Evolutionary conservation across 2,329 filamentous ascomycete species (phyloP).

Genomic region (Fusarium temperatum): DNA sequence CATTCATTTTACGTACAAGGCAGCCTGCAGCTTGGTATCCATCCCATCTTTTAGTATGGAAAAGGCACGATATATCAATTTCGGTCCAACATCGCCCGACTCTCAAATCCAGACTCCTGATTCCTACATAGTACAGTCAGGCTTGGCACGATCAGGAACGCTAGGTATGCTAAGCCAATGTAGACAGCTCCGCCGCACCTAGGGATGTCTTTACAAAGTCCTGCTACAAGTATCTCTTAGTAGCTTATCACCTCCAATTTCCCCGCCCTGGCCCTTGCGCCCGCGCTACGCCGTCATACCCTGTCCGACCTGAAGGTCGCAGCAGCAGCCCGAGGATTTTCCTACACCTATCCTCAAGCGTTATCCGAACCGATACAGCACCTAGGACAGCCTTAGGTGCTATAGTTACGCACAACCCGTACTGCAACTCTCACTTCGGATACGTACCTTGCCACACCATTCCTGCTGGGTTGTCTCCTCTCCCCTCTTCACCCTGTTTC

Average conservation of each 20-base stretch:
- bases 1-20: slow-evolving; percentile 23
- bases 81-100: slow-evolving; percentile 4
- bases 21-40: not conserved
- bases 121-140: not conserved
- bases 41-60: not conserved
- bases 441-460: slow-evolving; percentile 34
- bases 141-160: slow-evolving; percentile 14
- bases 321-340: slow-evolving; percentile 13
- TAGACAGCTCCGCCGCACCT: not conserved
- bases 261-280: slow-evolving; percentile 44
- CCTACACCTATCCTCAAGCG: slow-evolving; percentile 10
- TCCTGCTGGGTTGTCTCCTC: slow-evolving; percentile 29
- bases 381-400: not conserved
- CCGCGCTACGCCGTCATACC: slow-evolving; percentile 39
- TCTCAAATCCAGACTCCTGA: not conserved
- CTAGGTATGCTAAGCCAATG: not conserved
- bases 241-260: slow-evolving; percentile 43
- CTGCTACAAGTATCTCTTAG: slow-evolving; percentile 8
- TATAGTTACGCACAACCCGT: not conserved
- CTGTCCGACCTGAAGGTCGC: slow-evolving; percentile 19
- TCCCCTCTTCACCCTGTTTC: slow-evolving; percentile 31
- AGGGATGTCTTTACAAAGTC: not conserved
- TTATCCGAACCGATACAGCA: slow-evolving; percentile 3
- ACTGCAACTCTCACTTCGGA: not conserved
- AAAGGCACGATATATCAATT: not conserved